These are phyloP conservation scores for Carallia pectinifolia DNA, from an alignment of 345 rosid genomes.

Conservation along the genomic window DNA sequence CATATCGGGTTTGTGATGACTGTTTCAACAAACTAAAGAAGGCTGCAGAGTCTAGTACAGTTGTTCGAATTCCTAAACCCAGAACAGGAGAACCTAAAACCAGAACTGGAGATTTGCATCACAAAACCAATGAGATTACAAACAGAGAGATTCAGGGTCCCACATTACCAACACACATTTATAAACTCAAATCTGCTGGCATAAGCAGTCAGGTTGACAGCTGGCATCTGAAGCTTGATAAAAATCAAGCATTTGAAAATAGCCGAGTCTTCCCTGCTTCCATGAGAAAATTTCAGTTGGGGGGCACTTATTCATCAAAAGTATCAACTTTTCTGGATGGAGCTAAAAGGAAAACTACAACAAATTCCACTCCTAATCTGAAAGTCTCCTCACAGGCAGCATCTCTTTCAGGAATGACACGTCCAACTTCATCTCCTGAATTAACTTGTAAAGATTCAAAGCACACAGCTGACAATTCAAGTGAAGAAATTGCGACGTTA, in stretches of 20 bases:
- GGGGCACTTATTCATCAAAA: slow-evolving; percentile 33
- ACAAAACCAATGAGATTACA: slow-evolving; percentile 31
- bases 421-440: slow-evolving; percentile 50
- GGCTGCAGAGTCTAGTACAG: slow-evolving; percentile 37
- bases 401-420: slow-evolving; percentile 47
- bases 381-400: slow-evolving; percentile 35
- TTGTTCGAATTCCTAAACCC: slow-evolving; percentile 33
- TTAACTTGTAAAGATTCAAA: slow-evolving; percentile 47
- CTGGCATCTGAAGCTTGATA: slow-evolving; percentile 30
- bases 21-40: slow-evolving; percentile 69
- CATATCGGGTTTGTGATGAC: slow-evolving; percentile 83
- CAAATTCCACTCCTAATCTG: slow-evolving; percentile 42
- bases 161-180: slow-evolving; percentile 34
- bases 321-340: slow-evolving; percentile 31
- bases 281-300: slow-evolving; percentile 35
- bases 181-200: slow-evolving; percentile 50
- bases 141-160: slow-evolving; percentile 43
- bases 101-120: slow-evolving; percentile 36
- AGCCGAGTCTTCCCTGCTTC: slow-evolving; percentile 37
- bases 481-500: slow-evolving; percentile 52
- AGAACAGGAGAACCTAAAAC: slow-evolving; percentile 36
- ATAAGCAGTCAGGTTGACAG: slow-evolving; percentile 42
- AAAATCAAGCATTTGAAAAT: slow-evolving; percentile 33
- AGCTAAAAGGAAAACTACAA: slow-evolving; percentile 34
- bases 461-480: slow-evolving; percentile 41